Conservation (phyloP, 208 protist genomes). For the Blastocrithidia nonstop region DNA sequence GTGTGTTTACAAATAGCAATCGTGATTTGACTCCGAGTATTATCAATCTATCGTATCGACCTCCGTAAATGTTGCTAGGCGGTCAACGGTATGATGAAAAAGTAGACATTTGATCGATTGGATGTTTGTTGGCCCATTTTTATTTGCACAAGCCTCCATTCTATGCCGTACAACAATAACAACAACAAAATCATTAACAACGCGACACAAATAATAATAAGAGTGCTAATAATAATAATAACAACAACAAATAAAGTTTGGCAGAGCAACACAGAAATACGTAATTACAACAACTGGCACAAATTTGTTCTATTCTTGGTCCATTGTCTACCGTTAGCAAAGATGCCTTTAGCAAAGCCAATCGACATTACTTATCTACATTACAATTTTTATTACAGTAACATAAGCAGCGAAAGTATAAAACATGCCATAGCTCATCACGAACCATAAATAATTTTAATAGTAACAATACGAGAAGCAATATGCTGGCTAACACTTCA, state of each 20-base stretch:
- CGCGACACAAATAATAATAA: conserved; percentile 1
- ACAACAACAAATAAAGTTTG: too few relatives aligned
- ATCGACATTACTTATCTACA: conserved; percentile 22
- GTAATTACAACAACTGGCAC: conserved; percentile 55
- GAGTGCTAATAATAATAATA: conserved; percentile 10
- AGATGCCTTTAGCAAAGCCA: conserved; percentile 18
- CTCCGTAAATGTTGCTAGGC: conserved; percentile 92
- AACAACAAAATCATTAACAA: conserved; percentile 8
- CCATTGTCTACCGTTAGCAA: conserved; percentile 17
- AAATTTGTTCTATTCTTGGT: conserved; percentile 55
- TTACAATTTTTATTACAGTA: neutral
- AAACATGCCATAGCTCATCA: conserved; percentile 1
- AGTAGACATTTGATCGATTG: conserved; percentile 89
- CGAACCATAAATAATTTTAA: too few relatives aligned
- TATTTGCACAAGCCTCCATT: conserved; percentile 75
- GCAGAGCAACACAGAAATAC: too few relatives aligned
- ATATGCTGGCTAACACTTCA: too few relatives aligned
- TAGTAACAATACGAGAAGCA: too few relatives aligned
- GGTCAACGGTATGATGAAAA: conserved; percentile 63
- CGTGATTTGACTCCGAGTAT: conserved; percentile 78
- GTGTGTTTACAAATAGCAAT: conserved; percentile 29
- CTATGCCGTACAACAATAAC: conserved; percentile 11
- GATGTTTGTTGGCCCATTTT: conserved; percentile 94
- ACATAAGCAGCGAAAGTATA: neutral
- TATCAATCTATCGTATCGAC: conserved; percentile 90